Base-by-base conservation (phyloP, 495 filamentous ascomycete genomes). In the Aspergillus nidulans region DNA sequence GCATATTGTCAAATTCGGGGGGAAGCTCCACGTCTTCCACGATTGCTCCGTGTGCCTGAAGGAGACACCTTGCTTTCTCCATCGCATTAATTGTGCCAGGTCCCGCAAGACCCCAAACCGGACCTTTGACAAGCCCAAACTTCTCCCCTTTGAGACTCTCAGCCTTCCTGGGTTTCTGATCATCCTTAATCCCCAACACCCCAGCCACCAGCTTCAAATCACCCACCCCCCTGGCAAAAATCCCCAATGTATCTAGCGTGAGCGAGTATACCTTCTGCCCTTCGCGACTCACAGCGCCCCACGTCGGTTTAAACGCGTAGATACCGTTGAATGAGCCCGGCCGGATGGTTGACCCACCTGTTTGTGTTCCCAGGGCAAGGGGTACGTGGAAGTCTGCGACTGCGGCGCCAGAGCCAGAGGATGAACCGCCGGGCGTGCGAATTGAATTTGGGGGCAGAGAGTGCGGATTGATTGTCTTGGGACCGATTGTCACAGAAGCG, bases 291-390 rank as follows among this genome's bases (percentile, higher is more conserved):
- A 85, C 75, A 0, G 77, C 63, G 38, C 73, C 75, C 74, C 77
- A 80, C 0, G 81, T 85, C 24, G 81, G 82, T 59, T 85, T 85
- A 23, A 83, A 60, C 3, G 70, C 77, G 55, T 76, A 83, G 16
- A 78, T 69, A 25, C 79, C 78, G 49, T 78, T 80, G 62, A 76
- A 84, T 0, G 77, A 81, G 4, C 62, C 80, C 1, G 82, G 82
- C 1, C 80, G 74, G 40, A 77, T 73, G 1, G 32, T 61, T 30
- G 77, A 71, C 77, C 58, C 58, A 6, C 58, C 58, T 1, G 53
- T 61, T 16, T 61, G 58, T 10, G 58, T 57, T 4, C 53, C 58
- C 7, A 61, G 49, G 0, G 58, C 53, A 20, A 57, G 6, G 1
- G 53, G 58, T 3, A 61, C 49, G 7, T 61, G 58, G 21, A 45